These are phyloP conservation scores for Erysimum cheiri DNA, from an alignment of 441 rosid genomes.

Conservation along the genomic window DNA sequence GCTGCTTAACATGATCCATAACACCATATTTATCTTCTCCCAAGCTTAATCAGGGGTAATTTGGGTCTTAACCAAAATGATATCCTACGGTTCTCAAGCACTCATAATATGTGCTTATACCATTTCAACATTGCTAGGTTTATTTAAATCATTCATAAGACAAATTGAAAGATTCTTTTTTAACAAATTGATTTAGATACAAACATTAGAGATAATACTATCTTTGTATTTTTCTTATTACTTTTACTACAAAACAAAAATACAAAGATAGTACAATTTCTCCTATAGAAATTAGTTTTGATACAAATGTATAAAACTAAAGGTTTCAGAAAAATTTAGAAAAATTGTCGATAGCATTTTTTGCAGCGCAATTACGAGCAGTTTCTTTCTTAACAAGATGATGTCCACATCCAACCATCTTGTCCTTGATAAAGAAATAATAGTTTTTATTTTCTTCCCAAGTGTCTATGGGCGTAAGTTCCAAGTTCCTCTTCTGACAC, in stretches of 20 bases:
- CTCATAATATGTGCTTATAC: too few species aligned
- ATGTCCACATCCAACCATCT: slow-evolving; percentile 50
- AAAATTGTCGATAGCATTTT: slow-evolving; percentile 59
- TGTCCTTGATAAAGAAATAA: slow-evolving; percentile 50
- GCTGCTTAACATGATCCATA: too few species aligned
- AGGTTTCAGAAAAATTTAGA: slow-evolving; percentile 10
- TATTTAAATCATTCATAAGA: too few species aligned
- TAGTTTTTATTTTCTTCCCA: slow-evolving; percentile 52
- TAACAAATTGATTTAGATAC: not conserved
- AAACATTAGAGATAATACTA: not conserved
- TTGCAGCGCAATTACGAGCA: slow-evolving; percentile 68
- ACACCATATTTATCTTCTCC: too few species aligned
- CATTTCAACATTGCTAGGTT: not conserved
- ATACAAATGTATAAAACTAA: not conserved
- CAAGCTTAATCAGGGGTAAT: too few species aligned
- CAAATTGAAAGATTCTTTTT: not conserved
- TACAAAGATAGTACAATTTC: too few species aligned
- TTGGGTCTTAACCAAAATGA: too few species aligned
- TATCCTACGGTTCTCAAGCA: too few species aligned
- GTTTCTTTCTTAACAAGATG: slow-evolving; percentile 59
- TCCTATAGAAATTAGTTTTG: not conserved
- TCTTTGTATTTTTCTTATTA: too few species aligned
- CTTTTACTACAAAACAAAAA: too few species aligned
- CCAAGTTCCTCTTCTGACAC: slow-evolving; percentile 67
- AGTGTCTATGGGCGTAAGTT: slow-evolving; percentile 52